Conservation (phyloP, 495 filamentous ascomycete species). For the Penicillium paxilli region DNA sequence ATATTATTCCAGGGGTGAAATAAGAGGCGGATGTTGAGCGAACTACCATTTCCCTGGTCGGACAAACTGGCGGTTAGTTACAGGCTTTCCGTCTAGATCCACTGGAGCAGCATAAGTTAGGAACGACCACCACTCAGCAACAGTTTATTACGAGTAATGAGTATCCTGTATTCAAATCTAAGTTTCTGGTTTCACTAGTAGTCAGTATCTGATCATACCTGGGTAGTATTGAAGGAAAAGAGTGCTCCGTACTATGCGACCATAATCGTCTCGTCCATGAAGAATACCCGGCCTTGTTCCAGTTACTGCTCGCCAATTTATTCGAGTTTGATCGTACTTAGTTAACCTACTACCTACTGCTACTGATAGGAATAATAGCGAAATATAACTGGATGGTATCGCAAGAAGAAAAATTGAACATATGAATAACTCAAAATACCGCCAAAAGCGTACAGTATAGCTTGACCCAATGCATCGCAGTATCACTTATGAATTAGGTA, state of each 20-base stretch:
- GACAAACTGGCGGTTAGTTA: neutral
- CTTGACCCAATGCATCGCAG: neutral
- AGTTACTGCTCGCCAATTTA: no score
- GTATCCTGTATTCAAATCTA: no score
- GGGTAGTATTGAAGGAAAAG: no score
- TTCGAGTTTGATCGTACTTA: no score
- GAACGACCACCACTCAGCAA: neutral
- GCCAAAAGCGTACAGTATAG: neutral
- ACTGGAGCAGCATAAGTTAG: neutral
- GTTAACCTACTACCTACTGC: neutral
- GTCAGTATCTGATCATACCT: no score
- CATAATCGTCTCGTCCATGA: no score
- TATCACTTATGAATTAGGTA: neutral
- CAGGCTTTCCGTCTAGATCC: neutral
- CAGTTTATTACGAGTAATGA: no score
- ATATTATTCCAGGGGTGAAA: neutral
- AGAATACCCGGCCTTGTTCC: no score
- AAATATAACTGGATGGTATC: conserved; percentile 2
- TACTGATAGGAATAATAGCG: neutral
- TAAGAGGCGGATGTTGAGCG: neutral
- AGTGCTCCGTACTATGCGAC: no score
- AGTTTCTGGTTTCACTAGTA: no score
- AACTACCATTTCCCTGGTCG: neutral
- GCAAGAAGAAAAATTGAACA: neutral
- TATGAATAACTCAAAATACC: neutral